Base-by-base conservation (phyloP, 495 filamentous ascomycete genomes). In the Aspergillus incahuasiensis region DNA sequence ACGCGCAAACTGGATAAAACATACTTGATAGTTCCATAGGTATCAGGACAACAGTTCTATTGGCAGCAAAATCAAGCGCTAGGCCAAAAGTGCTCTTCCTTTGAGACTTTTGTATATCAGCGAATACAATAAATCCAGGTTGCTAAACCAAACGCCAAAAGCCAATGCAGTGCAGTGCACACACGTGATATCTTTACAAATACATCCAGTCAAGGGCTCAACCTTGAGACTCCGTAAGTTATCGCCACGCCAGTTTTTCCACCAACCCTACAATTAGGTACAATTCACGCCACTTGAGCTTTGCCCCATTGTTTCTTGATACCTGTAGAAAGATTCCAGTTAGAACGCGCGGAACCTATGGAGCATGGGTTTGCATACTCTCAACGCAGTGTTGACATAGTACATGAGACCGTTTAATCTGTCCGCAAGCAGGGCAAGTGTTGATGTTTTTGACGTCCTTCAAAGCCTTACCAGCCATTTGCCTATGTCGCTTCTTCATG, bases 391-490 rank as follows among this genome's bases (percentile, higher is more conserved):
- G 80, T 25, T 90, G 83, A 70, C 94, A 99, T 52, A 97, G 64
- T 34, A 88, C 70, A 76, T 99, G 94, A 62, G 89, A 83, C 65
- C 89, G 84, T 74, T 99, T 99, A 38, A 87, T 68, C 62, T 86
- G 78, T 13, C 92, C 95, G 66, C 94, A 99, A 13, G 84, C 87
- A 1, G 92, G 85, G 64, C 94, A 99, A 64, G 83, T 88, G 70
- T 88, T 91, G 61, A 99, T 75, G 35, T 80, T 78, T 48, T 85
- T 92, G 19, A 95, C 84, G 66, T 97, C 94, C 77, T 92, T 89
- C 65, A 97, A 75, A 38, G 83, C 91, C 71, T 97, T 97, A 63
- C 92, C 92, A 16, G 90, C 92, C 84, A 97, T 85, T 61, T 92
- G 90, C 62, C 95, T 82, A 63, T 90, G 86, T 58, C 94, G 86